phyloP scores from a whole-genome alignment of 2,329 filamentous ascomycete species.

The Colletotrichum orchidophilum region DNA sequence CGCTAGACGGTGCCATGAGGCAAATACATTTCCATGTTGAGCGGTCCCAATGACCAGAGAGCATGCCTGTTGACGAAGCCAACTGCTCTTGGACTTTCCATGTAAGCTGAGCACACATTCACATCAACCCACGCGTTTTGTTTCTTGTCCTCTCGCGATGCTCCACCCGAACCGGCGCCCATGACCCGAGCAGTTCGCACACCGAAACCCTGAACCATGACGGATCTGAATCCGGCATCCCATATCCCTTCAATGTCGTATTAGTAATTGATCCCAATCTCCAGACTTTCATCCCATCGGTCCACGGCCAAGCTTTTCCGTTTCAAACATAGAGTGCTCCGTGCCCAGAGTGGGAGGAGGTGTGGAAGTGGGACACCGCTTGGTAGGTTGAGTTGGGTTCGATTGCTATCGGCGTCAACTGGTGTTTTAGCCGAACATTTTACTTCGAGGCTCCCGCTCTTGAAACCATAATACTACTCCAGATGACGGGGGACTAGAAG shows the following conservation, averaged over 20 bases:
- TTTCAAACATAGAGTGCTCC: background rate
- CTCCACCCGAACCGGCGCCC: no score
- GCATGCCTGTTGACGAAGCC: no score
- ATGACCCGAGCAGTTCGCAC: no score
- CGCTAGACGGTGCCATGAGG: background rate
- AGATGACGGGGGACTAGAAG: background rate
- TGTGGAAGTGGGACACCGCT: no score
- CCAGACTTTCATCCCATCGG: background rate
- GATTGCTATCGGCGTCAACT: no score
- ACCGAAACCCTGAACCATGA: background rate
- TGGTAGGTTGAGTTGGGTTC: no score
- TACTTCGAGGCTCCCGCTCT: background rate
- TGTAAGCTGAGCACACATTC: no score
- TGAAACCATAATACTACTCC: background rate
- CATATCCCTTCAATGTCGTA: background rate
- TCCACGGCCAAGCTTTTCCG: background rate
- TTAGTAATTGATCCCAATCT: background rate
- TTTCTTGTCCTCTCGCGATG: no score
- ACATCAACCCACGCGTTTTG: no score
- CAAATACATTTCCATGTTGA: background rate
- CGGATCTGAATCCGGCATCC: background rate
- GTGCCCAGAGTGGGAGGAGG: background rate
- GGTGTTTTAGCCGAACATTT: no score
- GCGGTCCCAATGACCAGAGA: no score
- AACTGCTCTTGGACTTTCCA: no score